Evolutionary conservation across 306 rosid genomes (phyloP).

Genomic region (Quercus ilex): DNA sequence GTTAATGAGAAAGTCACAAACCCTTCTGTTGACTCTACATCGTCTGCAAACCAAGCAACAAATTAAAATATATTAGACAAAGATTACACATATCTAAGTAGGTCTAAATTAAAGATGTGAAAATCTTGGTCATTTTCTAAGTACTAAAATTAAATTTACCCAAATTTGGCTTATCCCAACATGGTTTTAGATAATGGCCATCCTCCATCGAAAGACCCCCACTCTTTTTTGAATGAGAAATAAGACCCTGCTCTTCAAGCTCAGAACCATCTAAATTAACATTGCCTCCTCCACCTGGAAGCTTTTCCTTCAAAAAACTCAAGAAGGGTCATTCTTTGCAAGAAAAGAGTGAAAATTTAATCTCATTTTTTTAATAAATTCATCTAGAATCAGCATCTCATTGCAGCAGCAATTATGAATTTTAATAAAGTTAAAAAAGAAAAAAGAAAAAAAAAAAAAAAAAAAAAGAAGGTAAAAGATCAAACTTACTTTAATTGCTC

Average conservation of each 20-base stretch:
- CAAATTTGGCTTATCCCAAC: slow-evolving; percentile 70
- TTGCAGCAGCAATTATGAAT: not conserved
- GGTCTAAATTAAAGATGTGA: not conserved
- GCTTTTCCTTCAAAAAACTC: slow-evolving; percentile 47
- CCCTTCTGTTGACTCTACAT: slow-evolving; percentile 70
- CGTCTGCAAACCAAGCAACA: slow-evolving; percentile 49
- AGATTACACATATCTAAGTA: not conserved
- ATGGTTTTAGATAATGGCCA: slow-evolving; percentile 61
- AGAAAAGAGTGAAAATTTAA: slow-evolving; percentile 11
- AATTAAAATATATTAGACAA: slow-evolving; percentile 5
- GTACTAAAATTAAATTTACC: slow-evolving; percentile 41
- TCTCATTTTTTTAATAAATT: not conserved
- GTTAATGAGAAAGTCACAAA: slow-evolving; percentile 84
- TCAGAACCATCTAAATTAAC: slow-evolving; percentile 39
- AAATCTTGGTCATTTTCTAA: slow-evolving; percentile 9
- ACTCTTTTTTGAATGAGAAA: slow-evolving; percentile 42
- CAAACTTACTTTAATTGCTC: not conserved
- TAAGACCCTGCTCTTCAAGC: slow-evolving; percentile 30
- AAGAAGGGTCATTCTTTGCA: slow-evolving; percentile 1
- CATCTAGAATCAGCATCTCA: not conserved
- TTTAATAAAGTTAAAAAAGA: no score
- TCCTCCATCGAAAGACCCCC: slow-evolving; percentile 65
- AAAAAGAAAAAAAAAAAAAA: not conserved
- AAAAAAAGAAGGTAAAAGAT: not conserved
- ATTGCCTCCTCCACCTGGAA: slow-evolving; percentile 67